phyloP scores from a whole-genome alignment of 164 flowering plant species.

The Vitis labrusca region DNA sequence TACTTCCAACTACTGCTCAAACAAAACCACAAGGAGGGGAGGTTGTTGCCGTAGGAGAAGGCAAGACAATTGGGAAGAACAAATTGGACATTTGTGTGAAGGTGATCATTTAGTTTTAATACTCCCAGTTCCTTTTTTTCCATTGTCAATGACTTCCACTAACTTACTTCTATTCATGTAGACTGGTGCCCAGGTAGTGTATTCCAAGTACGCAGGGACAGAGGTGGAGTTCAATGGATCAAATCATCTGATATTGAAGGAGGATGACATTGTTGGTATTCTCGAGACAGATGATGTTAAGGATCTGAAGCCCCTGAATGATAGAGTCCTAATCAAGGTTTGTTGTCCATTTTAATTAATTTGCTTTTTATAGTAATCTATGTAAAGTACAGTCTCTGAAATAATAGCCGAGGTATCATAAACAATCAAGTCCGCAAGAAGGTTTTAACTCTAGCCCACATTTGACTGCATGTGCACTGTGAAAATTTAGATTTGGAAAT shows the following conservation, averaged over 20 bases:
- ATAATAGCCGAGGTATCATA: too few species aligned
- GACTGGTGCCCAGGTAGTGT: constrained; percentile 79
- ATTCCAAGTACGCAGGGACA: constrained; percentile 96
- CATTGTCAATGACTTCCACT: background rate
- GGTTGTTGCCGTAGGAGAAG: constrained; percentile 94
- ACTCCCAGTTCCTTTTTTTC: background rate
- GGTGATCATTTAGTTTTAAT: constrained; percentile 36
- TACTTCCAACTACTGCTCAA: constrained; percentile 80
- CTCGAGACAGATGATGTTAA: constrained; percentile 87
- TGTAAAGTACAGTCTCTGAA: background rate
- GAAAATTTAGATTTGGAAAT: too few species aligned
- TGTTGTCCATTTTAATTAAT: background rate
- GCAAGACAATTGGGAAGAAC: constrained; percentile 69
- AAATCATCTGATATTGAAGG: constrained; percentile 82
- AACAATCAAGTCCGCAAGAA: too few species aligned
- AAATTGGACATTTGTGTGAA: constrained; percentile 61
- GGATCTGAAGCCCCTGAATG: constrained; percentile 85
- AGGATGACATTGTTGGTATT: constrained; percentile 90
- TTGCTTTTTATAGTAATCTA: background rate
- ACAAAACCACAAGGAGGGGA: constrained; percentile 92
- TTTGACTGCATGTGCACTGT: too few species aligned
- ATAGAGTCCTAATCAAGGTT: constrained; percentile 85
- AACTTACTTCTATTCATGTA: constrained; percentile 20
- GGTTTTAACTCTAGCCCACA: too few species aligned
- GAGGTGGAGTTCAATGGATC: constrained; percentile 78